phyloP scores from a whole-genome alignment of 2,329 filamentous ascomycete species.

The Dactylella cylindrospora region DNA sequence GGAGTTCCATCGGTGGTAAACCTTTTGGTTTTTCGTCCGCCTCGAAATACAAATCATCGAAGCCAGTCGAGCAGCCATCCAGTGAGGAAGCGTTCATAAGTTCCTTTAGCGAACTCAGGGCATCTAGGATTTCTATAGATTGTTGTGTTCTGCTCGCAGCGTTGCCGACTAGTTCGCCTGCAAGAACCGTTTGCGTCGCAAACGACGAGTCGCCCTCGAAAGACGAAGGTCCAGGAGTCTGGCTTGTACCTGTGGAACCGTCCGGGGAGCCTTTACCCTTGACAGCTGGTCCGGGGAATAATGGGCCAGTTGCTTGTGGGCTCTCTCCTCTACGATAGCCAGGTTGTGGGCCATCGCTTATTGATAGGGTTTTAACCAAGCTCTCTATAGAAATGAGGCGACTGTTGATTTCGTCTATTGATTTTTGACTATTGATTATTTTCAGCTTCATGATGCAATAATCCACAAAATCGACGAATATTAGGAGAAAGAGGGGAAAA shows the following conservation, averaged over 20 bases:
- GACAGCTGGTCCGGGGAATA: neutral
- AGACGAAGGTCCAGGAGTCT: conserved; percentile 20
- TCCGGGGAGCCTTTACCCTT: conserved; percentile 21
- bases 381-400: conserved; percentile 37
- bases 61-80: conserved; percentile 22
- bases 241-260: conserved; percentile 11
- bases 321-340: conserved; percentile 25
- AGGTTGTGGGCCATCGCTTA: conserved; percentile 16
- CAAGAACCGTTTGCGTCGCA: conserved; percentile 30
- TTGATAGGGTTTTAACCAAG: conserved; percentile 32
- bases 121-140: conserved; percentile 35
- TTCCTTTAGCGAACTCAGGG: conserved; percentile 35
- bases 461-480: too few species aligned
- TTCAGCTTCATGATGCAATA: conserved; percentile 1
- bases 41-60: conserved; percentile 41
- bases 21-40: conserved; percentile 19
- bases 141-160: conserved; percentile 19
- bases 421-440: conserved; percentile 21
- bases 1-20: conserved; percentile 28
- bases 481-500: too few species aligned
- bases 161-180: conserved; percentile 31
- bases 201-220: conserved; percentile 42
- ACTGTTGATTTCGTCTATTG: conserved; percentile 43
- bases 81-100: conserved; percentile 35
- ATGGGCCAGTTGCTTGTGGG: conserved; percentile 3